Percentiles rank a stretch among this genome's conserved stretches.
These are phyloP conservation scores for Tuber indicum DNA, from an alignment of 495 filamentous ascomycete species.

Conservation along the genomic window DNA sequence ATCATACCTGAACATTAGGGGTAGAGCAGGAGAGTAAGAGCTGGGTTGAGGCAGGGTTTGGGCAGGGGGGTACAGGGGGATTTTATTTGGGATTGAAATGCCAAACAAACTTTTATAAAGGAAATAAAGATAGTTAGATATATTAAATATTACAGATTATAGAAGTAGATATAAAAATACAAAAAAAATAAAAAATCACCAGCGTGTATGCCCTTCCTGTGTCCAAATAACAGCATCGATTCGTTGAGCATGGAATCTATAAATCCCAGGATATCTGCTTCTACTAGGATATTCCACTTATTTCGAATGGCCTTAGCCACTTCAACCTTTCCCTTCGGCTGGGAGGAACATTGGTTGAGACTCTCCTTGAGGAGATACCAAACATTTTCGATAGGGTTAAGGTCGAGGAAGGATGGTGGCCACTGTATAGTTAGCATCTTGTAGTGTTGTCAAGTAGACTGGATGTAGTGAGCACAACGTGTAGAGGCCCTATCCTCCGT, in stretches of 20 bases:
- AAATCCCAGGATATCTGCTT: slow-evolving; percentile 2
- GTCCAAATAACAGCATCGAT: background rate
- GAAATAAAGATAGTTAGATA: too few relatives aligned
- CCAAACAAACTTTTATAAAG: too few relatives aligned
- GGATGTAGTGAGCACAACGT: background rate
- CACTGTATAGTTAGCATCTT: slow-evolving; percentile 2
- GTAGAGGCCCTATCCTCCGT: slow-evolving; percentile 19
- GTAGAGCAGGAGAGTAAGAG: too few relatives aligned
- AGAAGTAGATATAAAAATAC: too few relatives aligned
- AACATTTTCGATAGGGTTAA: background rate
- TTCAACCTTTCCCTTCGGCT: background rate
- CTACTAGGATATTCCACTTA: slow-evolving; percentile 1
- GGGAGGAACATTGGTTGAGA: background rate
- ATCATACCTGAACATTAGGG: too few relatives aligned
- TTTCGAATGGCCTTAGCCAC: slow-evolving; percentile 4
- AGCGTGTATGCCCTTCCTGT: too few relatives aligned
- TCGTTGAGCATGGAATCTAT: slow-evolving; percentile 13
- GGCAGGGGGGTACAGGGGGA: too few relatives aligned
- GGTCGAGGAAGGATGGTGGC: background rate
- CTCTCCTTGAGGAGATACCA: slow-evolving; percentile 2
- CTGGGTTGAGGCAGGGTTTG: too few relatives aligned
- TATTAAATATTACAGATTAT: too few relatives aligned
- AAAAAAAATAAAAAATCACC: too few relatives aligned
- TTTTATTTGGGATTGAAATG: too few relatives aligned
- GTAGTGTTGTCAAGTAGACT: background rate